Evolutionary conservation across 2,329 filamentous ascomycete species (phyloP).

Genomic region (Colletotrichum sp.): DNA sequence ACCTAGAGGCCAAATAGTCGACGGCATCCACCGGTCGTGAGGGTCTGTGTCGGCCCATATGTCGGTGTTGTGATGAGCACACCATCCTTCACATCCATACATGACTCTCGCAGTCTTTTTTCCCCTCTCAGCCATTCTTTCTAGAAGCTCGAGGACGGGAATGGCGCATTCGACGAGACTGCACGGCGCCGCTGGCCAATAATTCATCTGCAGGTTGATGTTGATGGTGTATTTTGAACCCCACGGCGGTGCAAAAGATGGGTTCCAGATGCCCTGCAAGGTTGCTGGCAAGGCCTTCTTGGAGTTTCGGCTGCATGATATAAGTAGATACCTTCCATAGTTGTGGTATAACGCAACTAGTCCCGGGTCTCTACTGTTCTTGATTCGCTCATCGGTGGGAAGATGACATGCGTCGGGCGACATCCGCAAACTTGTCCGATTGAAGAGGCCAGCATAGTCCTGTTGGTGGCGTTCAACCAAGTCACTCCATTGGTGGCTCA

Average conservation of each 20-base stretch:
- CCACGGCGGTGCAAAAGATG: constrained; percentile 42
- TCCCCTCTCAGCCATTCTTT: constrained; percentile 38
- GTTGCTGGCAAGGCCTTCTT: constrained; percentile 39
- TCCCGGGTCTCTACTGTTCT: constrained; percentile 24
- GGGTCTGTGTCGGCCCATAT: constrained; percentile 39
- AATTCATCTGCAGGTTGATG: constrained; percentile 48
- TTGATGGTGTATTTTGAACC: constrained; percentile 49
- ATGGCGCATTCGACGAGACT: constrained; percentile 14
- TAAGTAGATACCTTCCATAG: constrained; percentile 24
- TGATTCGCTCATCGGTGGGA: constrained; percentile 24
- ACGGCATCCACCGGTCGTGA: constrained; percentile 35
- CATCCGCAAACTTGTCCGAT: constrained; percentile 25
- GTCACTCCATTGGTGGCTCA: constrained; percentile 21
- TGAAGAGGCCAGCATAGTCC: constrained; percentile 28
- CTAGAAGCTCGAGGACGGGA: constrained; percentile 30
- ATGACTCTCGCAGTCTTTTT: constrained; percentile 33
- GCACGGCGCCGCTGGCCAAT: constrained; percentile 36
- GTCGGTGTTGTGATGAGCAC: constrained; percentile 41
- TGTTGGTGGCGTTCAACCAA: constrained; percentile 23
- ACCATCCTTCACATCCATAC: constrained; percentile 37
- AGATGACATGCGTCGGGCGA: constrained; percentile 25
- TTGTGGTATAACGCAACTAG: constrained; percentile 25
- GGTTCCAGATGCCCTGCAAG: constrained; percentile 50
- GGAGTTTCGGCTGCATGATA: constrained; percentile 19
- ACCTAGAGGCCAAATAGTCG: constrained; percentile 43